Conservation (phyloP, 2,329 filamentous ascomycete species). For the Achaetomium macrosporum region DNA sequence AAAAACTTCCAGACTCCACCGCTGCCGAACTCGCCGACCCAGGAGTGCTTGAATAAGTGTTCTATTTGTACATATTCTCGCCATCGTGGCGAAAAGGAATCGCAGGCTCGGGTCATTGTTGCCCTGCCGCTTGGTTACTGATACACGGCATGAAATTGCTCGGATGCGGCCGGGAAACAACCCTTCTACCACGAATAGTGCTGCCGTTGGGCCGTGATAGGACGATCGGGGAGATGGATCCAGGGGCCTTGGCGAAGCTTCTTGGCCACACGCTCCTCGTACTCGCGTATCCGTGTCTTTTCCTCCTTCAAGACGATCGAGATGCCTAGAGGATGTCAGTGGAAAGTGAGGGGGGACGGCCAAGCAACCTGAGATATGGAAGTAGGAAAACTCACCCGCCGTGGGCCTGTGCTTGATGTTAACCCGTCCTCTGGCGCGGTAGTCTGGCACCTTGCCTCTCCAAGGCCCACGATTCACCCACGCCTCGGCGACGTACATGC, state of each 20-base stretch:
- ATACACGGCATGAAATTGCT: too few relatives aligned
- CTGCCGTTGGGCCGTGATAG: constrained; percentile 75
- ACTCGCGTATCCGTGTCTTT: constrained; percentile 75
- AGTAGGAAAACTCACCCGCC: constrained; percentile 58
- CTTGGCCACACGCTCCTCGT: constrained; percentile 72
- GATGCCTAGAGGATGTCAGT: constrained; percentile 50
- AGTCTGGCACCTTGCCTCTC: constrained; percentile 53
- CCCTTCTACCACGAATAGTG: constrained; percentile 78
- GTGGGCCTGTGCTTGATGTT: constrained; percentile 64
- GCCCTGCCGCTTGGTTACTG: too few relatives aligned
- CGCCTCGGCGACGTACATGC: constrained; percentile 84
- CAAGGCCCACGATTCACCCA: constrained; percentile 79
- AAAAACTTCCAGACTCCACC: too few relatives aligned
- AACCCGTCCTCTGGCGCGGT: constrained; percentile 68
- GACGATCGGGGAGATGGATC: constrained; percentile 82
- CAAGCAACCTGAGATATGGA: background rate
- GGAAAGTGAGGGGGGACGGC: background rate
- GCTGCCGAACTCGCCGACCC: too few relatives aligned
- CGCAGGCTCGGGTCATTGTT: too few relatives aligned
- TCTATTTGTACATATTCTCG: too few relatives aligned
- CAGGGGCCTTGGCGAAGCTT: constrained; percentile 71
- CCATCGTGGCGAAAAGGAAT: too few relatives aligned
- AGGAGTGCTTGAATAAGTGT: too few relatives aligned
- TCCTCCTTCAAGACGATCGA: constrained; percentile 88
- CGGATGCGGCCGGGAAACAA: too few relatives aligned